A percentile compares a stretch with the other conserved stretches of the same genome.
These are phyloP conservation scores for Linnemannia elongata DNA, from an alignment of 192 early-diverging fungal species.

Conservation along the genomic window DNA sequence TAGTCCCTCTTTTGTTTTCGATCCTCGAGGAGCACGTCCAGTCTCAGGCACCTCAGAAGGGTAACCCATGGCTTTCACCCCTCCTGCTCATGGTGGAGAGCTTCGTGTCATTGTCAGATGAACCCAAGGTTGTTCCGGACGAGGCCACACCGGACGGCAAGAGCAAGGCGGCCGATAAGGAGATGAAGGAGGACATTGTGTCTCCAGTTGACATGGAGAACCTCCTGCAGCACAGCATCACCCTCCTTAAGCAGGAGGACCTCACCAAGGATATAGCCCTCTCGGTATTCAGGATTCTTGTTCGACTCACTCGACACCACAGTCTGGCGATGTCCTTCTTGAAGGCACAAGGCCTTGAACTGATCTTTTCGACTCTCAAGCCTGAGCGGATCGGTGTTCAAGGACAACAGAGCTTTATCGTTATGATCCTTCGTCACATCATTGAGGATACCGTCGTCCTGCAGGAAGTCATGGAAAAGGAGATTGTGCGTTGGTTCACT, in stretches of 20 bases:
- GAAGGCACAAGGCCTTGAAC: constrained; percentile 71
- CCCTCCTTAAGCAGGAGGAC: constrained; percentile 53
- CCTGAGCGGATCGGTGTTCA: constrained; percentile 76
- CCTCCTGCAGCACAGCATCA: constrained; percentile 57
- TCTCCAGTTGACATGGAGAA: constrained; percentile 39
- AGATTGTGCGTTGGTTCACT: constrained; percentile 82
- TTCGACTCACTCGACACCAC: constrained; percentile 84
- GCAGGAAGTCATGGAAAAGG: constrained; percentile 76
- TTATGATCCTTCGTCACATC: constrained; percentile 92
- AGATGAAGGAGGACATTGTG: constrained; percentile 61
- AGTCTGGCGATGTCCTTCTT: constrained; percentile 76
- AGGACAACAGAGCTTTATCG: constrained; percentile 82
- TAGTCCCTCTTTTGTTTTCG: constrained; percentile 39
- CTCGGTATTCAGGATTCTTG: constrained; percentile 83
- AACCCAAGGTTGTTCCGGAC: constrained; percentile 61
- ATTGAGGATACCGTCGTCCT: constrained; percentile 81
- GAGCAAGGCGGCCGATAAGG: constrained; percentile 40
- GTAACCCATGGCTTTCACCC: constrained; percentile 68
- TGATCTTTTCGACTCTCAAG: constrained; percentile 73
- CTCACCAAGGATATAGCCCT: constrained; percentile 67
- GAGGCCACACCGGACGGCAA: constrained; percentile 43
- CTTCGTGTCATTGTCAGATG: constrained; percentile 73
- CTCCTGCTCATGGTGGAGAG: constrained; percentile 75
- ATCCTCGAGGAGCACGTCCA: constrained; percentile 30
- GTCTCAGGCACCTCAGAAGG: constrained; percentile 25